A percentile compares a stretch with the other conserved stretches of the same genome.
These are phyloP conservation scores for Penicillium sp. DNA, from an alignment of 2,329 filamentous ascomycete species.

Conservation along the genomic window DNA sequence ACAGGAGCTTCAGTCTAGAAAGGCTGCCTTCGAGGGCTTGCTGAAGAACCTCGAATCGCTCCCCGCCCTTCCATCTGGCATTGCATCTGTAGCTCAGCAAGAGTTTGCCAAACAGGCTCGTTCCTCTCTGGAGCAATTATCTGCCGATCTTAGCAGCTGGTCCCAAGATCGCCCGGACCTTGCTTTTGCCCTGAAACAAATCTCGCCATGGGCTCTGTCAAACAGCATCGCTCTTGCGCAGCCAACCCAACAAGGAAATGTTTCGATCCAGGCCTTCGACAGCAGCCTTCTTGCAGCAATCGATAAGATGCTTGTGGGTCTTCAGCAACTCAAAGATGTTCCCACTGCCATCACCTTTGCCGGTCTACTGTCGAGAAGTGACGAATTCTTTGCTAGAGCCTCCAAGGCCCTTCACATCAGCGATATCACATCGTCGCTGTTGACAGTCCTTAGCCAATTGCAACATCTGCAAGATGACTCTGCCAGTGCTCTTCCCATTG, in stretches of 20 bases:
- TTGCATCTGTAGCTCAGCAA: constrained; percentile 45
- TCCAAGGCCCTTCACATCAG: constrained; percentile 64
- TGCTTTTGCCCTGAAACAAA: constrained; percentile 67
- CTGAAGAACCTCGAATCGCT: constrained; percentile 49
- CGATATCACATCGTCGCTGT: constrained; percentile 56
- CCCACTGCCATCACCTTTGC: constrained; percentile 65
- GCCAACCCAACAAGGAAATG: constrained; percentile 16
- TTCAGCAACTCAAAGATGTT: constrained; percentile 68
- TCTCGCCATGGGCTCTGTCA: constrained; percentile 65
- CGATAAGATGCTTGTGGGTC: constrained; percentile 76
- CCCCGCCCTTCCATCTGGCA: constrained; percentile 55
- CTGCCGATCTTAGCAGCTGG: constrained; percentile 49
- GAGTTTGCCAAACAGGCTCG: constrained; percentile 33
- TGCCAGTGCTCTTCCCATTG: constrained; percentile 47
- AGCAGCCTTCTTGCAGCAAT: constrained; percentile 65
- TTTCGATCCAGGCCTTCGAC: constrained; percentile 56
- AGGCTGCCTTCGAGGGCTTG: constrained; percentile 52
- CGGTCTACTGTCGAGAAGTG: constrained; percentile 65
- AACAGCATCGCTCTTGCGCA: constrained; percentile 24
- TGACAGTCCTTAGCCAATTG: constrained; percentile 51
- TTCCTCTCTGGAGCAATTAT: constrained; percentile 35
- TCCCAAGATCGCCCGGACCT: constrained; percentile 60
- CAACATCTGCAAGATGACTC: constrained; percentile 51
- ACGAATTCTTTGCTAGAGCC: constrained; percentile 57
- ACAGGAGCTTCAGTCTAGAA: constrained; percentile 56